Percentiles rank a stretch among this genome's conserved stretches.
phyloP scores from a whole-genome alignment of 345 rosid genomes.

The Carallia pectinifolia region DNA sequence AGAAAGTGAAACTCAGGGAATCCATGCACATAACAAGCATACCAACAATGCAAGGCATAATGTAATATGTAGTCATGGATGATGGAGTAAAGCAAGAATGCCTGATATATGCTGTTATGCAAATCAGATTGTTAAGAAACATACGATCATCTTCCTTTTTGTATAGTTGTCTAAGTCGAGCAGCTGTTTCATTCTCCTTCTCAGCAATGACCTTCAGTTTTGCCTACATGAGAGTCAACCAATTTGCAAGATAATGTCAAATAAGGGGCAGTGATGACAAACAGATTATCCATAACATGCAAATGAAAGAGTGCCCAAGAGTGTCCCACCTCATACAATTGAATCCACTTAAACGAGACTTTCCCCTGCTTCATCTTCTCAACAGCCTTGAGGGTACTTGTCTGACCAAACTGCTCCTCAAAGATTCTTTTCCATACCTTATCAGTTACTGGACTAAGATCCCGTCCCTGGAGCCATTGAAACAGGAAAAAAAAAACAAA shows the following conservation, averaged over 20 bases:
- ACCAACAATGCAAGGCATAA: too few species aligned
- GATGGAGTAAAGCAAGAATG: neutral
- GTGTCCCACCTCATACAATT: slow-evolving; percentile 56
- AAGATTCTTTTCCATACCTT: slow-evolving; percentile 73
- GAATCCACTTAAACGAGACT: slow-evolving; percentile 61
- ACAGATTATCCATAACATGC: neutral
- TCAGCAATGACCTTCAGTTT: slow-evolving; percentile 45
- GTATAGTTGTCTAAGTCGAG: slow-evolving; percentile 58
- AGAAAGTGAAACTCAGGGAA: too few species aligned
- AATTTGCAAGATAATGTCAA: neutral
- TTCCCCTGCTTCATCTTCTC: slow-evolving; percentile 58
- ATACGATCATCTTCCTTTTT: slow-evolving; percentile 70
- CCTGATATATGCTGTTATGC: neutral
- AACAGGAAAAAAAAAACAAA: neutral
- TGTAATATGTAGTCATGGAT: too few species aligned
- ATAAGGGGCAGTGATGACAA: neutral
- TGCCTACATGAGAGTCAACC: slow-evolving; percentile 42
- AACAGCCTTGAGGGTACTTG: slow-evolving; percentile 31
- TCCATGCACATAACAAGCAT: too few species aligned
- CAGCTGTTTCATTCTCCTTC: slow-evolving; percentile 44
- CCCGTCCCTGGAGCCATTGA: slow-evolving; percentile 56
- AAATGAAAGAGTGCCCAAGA: neutral
- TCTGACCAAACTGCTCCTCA: slow-evolving; percentile 51
- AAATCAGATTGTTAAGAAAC: slow-evolving; percentile 25
- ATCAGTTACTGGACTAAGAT: slow-evolving; percentile 81